These are phyloP conservation scores for Xylaria flabelliformis DNA, from an alignment of 495 filamentous ascomycete species.

Conservation along the genomic window DNA sequence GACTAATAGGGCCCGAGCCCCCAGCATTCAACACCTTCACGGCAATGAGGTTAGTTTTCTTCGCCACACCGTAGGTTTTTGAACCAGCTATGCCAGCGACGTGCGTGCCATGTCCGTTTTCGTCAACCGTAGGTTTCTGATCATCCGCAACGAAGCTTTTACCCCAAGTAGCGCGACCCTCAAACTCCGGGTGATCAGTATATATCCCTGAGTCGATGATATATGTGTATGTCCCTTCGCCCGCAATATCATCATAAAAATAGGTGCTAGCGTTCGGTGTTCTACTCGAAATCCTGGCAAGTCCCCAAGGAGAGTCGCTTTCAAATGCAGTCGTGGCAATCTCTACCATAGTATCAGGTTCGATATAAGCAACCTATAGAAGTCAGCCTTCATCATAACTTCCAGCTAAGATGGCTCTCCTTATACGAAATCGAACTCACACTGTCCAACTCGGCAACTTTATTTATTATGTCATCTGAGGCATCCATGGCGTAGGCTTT, in stretches of 20 bases:
- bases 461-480: conserved; percentile 46
- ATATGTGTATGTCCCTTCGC: conserved; percentile 51
- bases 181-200: conserved; percentile 56
- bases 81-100: conserved; percentile 44
- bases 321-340: conserved; percentile 34
- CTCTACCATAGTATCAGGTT: conserved; percentile 34
- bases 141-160: conserved; percentile 48
- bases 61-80: conserved; percentile 45
- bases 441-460: conserved; percentile 47
- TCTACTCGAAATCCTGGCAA: conserved; percentile 50
- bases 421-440: conserved; percentile 32
- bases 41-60: conserved; percentile 42
- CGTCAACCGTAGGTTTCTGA: conserved; percentile 42
- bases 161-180: conserved; percentile 56
- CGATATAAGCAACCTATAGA: conserved; percentile 36
- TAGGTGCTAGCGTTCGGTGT: conserved; percentile 42
- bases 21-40: conserved; percentile 47
- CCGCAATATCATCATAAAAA: conserved; percentile 52
- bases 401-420: not conserved
- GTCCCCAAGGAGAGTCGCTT: conserved; percentile 50
- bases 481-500: conserved; percentile 47
- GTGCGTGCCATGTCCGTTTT: conserved; percentile 49
- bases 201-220: conserved; percentile 59
- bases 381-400: conserved; percentile 4
- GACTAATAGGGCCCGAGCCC: conserved; percentile 48